These are phyloP conservation scores for Malus fusca DNA, from an alignment of 306 rosid species.

Conservation along the genomic window DNA sequence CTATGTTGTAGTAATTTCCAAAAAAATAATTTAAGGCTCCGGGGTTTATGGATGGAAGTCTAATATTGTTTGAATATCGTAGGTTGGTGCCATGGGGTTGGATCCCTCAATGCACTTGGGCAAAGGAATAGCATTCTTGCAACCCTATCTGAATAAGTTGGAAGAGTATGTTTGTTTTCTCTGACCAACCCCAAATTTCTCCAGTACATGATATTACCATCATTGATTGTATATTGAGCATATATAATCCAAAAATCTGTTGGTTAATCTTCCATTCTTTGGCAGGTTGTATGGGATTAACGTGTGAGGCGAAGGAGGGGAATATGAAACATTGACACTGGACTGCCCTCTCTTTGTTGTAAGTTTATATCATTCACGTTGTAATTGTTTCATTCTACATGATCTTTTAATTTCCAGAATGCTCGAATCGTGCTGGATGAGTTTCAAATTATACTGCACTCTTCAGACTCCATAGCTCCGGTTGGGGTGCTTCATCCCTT, in stretches of 20 bases:
- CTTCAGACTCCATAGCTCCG: constrained; percentile 84
- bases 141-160: constrained; percentile 73
- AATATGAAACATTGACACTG: constrained; percentile 89
- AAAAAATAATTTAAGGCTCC: too few relatives aligned
- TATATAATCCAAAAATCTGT: neutral
- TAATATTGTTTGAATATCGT: constrained; percentile 26
- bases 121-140: constrained; percentile 61
- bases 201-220: neutral
- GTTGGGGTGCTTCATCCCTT: constrained; percentile 84
- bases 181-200: neutral
- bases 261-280: neutral
- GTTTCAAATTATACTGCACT: constrained; percentile 73
- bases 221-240: neutral
- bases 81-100: constrained; percentile 98
- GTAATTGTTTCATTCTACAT: too few relatives aligned
- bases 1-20: too few relatives aligned
- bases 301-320: constrained; percentile 98
- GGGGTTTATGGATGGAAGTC: constrained; percentile 4
- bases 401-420: constrained; percentile 40
- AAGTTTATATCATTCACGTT: constrained; percentile 24
- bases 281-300: constrained; percentile 80
- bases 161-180: constrained; percentile 52
- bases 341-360: constrained; percentile 90
- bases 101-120: constrained; percentile 93
- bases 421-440: constrained; percentile 75